Evolutionary conservation across 2,329 filamentous ascomycete genomes (phyloP), one percentile per base, ranked within the genome.

Genomic region (Alternaria metachromatica): DNA sequence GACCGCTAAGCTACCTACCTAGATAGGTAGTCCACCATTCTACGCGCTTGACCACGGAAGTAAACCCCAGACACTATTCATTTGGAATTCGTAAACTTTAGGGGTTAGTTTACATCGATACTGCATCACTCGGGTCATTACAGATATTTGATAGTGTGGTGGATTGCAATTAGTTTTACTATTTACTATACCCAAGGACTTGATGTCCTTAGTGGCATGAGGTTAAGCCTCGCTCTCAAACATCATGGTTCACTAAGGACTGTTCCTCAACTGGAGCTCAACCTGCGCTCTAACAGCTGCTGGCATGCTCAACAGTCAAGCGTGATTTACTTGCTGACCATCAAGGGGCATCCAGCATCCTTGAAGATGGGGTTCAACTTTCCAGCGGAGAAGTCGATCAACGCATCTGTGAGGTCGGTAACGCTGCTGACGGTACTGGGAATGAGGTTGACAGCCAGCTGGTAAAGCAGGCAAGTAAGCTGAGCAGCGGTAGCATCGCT

Each of bases 391-490:
- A 66, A 74, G 23, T 69, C 63, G 45, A 76, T 41, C 2, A 71
- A 9, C 1, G 49, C 46, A 6, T 64, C 56, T 15, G 71, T 62
- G 3, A 71, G 12, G 11, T 65, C 66, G 6, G 67, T 67, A 3
- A 65, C 55, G 2, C 50, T 30, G 11, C 64, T 67, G 60, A 75
- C 25, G 13, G 62, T 70, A 5, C 66, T 63, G 4, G 83, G 83
- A 2, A 84, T 72, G 10, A 62, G 65, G 28, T 77, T 72, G 2
- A 80, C 81, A 2, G 71, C 75, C 4, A 84, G 67, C 68, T 83
- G 81, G 65, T 84, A 84, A n/a, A 84, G 61, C 66, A 84, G 66
- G 63, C 83, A 85, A 9, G 74, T 30, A 1, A 80, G 64, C 28
- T 78, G 75, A 4, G 60, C 61, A 2, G 74, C 60, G 8, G 66